Conservation (phyloP, 306 rosid species). For the Hippophae rhamnoides region DNA sequence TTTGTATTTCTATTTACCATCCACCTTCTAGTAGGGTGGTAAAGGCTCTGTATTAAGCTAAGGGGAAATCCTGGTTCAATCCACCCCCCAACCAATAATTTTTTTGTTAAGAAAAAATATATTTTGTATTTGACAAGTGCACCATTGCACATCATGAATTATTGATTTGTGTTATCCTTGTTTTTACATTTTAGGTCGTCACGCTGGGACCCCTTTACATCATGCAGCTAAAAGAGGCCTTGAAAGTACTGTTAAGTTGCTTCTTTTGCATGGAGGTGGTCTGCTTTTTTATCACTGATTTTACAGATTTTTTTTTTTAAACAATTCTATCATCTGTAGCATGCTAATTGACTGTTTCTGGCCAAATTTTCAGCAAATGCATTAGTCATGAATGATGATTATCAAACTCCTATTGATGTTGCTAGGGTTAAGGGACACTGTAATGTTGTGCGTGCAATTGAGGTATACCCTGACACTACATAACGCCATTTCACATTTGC, state of each 20-base stretch:
- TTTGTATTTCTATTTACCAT: too few species aligned
- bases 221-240: constrained; percentile 96
- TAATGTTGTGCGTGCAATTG: constrained; percentile 73
- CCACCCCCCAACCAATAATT: too few species aligned
- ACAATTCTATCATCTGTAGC: neutral
- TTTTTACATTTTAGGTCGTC: constrained; percentile 32
- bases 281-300: neutral
- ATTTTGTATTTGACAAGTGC: neutral
- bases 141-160: neutral
- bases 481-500: constrained; percentile 6
- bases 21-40: too few species aligned
- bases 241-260: constrained; percentile 59
- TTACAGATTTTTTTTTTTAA: neutral
- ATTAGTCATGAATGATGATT: constrained; percentile 81
- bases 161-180: neutral
- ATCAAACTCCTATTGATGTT: constrained; percentile 81
- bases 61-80: too few species aligned
- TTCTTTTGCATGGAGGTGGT: constrained; percentile 74
- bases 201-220: constrained; percentile 89
- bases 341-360: constrained; percentile 11
- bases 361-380: constrained; percentile 62
- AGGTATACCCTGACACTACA: constrained; percentile 36
- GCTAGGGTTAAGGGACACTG: constrained; percentile 76
- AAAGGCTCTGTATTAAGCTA: too few species aligned
- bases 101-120: too few species aligned